Conservation (phyloP, 495 filamentous ascomycete genomes). For the Immersiella caudata region DNA sequence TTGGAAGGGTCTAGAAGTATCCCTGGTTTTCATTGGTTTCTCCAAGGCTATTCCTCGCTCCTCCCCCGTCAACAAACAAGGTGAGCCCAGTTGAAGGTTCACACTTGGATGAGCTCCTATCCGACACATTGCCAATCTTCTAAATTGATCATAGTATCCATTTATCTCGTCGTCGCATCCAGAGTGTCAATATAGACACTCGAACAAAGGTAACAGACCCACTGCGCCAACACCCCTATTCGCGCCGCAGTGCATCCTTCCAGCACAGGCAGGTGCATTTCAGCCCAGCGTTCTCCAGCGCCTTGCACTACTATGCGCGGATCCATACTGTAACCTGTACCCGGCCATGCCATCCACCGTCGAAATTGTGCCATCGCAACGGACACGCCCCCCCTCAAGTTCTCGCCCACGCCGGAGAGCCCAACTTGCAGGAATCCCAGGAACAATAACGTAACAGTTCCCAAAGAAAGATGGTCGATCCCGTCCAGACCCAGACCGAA, state of each 20-base stretch:
- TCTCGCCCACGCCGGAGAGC: neutral
- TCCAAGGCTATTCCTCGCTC: neutral
- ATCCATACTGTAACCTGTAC: conserved; percentile 5
- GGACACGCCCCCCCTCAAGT: neutral
- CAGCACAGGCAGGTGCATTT: neutral
- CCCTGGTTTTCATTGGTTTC: neutral
- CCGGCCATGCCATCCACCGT: neutral
- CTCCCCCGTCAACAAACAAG: neutral
- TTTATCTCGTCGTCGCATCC: neutral
- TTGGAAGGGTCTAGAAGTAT: conserved; percentile 10
- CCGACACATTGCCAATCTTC: neutral
- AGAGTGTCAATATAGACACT: neutral
- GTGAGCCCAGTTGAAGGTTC: neutral
- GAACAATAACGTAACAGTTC: neutral
- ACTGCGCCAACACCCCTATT: neutral
- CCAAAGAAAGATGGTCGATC: neutral
- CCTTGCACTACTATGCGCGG: neutral
- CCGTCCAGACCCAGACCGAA: neutral
- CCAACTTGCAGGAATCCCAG: neutral
- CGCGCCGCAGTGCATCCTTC: neutral
- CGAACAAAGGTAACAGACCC: neutral
- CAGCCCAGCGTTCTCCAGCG: neutral
- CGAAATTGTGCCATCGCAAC: conserved; percentile 7
- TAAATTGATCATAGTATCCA: neutral
- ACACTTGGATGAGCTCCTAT: neutral